Evolutionary conservation across 768 basidiomycete species (phyloP).

Genomic region (Suillus subluteus): DNA sequence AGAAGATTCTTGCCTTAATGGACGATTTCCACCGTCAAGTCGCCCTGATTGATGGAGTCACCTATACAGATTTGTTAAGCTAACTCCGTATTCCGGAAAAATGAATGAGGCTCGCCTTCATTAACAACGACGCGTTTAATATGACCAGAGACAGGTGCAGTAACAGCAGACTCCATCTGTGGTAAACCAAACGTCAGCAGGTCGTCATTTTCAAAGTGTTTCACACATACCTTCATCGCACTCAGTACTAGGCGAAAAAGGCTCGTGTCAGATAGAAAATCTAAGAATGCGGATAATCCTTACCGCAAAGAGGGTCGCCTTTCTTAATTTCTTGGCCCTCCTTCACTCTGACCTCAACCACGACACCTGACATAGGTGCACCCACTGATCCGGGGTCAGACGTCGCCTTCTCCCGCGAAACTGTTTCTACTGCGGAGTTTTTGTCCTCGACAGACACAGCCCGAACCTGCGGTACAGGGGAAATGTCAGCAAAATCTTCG

Average conservation of each 20-base stretch:
- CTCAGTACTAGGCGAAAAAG: constrained; percentile 66
- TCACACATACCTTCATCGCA: constrained; percentile 81
- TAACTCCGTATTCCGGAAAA: constrained; percentile 3
- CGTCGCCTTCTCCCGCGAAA: constrained; percentile 93
- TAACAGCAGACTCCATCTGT: constrained; percentile 97
- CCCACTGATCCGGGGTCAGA: constrained; percentile 96
- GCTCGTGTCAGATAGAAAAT: constrained; percentile 23
- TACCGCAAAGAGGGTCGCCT: constrained; percentile 93
- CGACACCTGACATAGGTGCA: constrained; percentile 97
- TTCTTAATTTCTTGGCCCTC: constrained; percentile 98
- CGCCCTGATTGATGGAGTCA: constrained; percentile 95
- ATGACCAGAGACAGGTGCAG: constrained; percentile 95
- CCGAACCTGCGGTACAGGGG: constrained; percentile 63
- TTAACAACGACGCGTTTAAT: constrained; percentile 91
- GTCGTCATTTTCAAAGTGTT: neutral
- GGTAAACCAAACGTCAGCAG: constrained; percentile 26
- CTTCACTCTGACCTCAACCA: constrained; percentile 97
- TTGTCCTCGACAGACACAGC: constrained; percentile 96
- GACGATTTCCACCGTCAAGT: constrained; percentile 87
- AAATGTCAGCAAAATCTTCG: constrained; percentile 22
- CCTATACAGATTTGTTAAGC: constrained; percentile 44
- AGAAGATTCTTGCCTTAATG: constrained; percentile 44
- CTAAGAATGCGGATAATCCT: constrained; percentile 34
- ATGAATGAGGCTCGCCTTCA: constrained; percentile 58
- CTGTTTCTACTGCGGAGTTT: constrained; percentile 94